A percentile compares a stretch with the other conserved stretches of the same genome.
These are phyloP conservation scores for Dillenia turbinata DNA, from an alignment of 164 flowering plant species.

Conservation along the genomic window DNA sequence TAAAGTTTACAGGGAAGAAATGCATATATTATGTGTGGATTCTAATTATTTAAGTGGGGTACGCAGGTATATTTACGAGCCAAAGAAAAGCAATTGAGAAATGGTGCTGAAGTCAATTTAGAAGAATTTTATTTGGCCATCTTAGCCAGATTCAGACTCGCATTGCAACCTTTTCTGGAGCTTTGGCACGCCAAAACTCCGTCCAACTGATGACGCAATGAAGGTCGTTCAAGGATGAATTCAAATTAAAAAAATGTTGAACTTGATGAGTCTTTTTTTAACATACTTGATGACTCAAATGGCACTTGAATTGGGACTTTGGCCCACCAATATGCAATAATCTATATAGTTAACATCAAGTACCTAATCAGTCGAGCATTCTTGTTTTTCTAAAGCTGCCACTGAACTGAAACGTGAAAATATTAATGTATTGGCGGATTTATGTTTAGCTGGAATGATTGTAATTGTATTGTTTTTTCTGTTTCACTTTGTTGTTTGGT, in stretches of 20 bases:
- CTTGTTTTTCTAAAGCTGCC: no score
- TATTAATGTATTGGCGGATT: no score
- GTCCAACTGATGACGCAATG: slow-evolving; percentile 18
- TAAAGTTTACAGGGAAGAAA: slow-evolving; percentile 19
- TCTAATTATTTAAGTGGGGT: slow-evolving; percentile 17
- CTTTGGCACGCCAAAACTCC: no score
- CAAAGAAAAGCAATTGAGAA: slow-evolving; percentile 5
- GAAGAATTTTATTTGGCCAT: neutral
- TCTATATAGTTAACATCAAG: no score
- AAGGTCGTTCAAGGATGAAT: slow-evolving; percentile 7
- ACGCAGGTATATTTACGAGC: slow-evolving; percentile 1
- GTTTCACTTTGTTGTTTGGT: no score
- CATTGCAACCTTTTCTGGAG: no score
- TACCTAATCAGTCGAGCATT: no score
- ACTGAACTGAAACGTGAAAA: no score
- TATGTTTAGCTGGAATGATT: no score
- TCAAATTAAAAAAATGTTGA: no score
- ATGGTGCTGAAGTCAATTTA: slow-evolving; percentile 14
- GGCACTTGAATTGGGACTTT: neutral
- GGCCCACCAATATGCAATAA: no score
- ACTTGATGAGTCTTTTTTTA: neutral
- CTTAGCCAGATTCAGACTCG: slow-evolving; percentile 3
- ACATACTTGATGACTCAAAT: neutral
- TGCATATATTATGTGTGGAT: slow-evolving; percentile 12
- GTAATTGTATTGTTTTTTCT: no score